Conservation (phyloP, 192 early-diverging fungal species). For the Podila epicladia region DNA sequence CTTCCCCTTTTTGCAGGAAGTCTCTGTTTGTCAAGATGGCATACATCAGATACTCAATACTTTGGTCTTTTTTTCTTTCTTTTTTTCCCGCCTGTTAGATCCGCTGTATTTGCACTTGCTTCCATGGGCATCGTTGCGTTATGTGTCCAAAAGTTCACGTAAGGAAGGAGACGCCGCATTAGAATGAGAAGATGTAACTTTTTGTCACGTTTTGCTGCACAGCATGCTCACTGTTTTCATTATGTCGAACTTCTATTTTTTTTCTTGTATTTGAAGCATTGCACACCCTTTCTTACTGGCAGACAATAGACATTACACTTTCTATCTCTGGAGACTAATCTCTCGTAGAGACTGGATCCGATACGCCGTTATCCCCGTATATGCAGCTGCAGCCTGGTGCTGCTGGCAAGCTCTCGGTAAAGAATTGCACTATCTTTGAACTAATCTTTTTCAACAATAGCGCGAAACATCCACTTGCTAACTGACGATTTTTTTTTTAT, state of each 20-base stretch:
- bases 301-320: constrained; percentile 96
- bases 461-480: neutral
- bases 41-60: too few species aligned
- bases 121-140: constrained; percentile 37
- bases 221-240: neutral
- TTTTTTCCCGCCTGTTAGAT: neutral
- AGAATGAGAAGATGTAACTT: neutral
- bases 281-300: constrained; percentile 94
- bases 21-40: too few species aligned
- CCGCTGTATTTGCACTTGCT: neutral
- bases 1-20: too few species aligned
- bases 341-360: constrained; percentile 67
- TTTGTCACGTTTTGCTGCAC: neutral
- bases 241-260: neutral
- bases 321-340: constrained; percentile 92
- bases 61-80: neutral
- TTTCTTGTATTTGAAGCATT: constrained; percentile 60
- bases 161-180: constrained; percentile 9
- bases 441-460: neutral
- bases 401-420: constrained; percentile 60
- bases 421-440: neutral
- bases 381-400: constrained; percentile 60
- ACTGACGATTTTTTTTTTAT: neutral
- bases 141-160: constrained; percentile 64
- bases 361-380: constrained; percentile 74